phyloP scores from a whole-genome alignment of 371 early-diverging fungal genomes.

The Mortierella sp. region DNA sequence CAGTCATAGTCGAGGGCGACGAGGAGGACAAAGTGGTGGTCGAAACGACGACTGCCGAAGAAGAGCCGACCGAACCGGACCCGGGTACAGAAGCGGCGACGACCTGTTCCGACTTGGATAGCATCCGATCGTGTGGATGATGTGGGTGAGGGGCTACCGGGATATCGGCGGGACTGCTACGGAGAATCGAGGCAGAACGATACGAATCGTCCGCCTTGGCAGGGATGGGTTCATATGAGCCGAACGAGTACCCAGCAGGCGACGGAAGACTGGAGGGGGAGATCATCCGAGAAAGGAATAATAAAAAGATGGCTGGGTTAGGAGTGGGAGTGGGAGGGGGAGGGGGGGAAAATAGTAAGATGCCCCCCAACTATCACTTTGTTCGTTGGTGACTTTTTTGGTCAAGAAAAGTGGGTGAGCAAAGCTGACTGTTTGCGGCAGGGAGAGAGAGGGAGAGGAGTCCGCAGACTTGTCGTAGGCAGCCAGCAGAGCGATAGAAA shows the following conservation, averaged over 20 bases:
- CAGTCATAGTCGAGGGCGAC: no score
- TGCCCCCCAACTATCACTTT: no score
- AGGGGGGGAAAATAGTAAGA: background rate
- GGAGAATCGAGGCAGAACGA: background rate
- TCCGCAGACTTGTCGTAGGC: no score
- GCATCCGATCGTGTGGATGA: constrained; percentile 1
- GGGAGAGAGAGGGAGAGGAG: background rate
- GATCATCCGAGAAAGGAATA: constrained; percentile 29
- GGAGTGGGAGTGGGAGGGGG: background rate
- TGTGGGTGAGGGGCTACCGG: background rate
- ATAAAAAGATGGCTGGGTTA: background rate
- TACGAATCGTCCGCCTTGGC: background rate
- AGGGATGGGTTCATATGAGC: constrained; percentile 28
- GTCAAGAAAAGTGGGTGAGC: background rate
- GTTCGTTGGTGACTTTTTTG: background rate
- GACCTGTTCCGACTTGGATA: background rate
- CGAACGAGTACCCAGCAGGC: constrained; percentile 51
- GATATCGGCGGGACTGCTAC: background rate
- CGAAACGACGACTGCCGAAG: background rate
- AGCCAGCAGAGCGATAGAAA: no score
- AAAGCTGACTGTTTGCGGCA: background rate
- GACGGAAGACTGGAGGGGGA: constrained; percentile 44
- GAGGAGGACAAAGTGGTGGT: background rate
- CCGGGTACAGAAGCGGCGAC: background rate
- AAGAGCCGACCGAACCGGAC: background rate